A percentile compares a stretch with the other conserved stretches of the same genome.
Evolutionary conservation across 164 flowering plant genomes (phyloP).

Genomic region (Vitis cinerea): DNA sequence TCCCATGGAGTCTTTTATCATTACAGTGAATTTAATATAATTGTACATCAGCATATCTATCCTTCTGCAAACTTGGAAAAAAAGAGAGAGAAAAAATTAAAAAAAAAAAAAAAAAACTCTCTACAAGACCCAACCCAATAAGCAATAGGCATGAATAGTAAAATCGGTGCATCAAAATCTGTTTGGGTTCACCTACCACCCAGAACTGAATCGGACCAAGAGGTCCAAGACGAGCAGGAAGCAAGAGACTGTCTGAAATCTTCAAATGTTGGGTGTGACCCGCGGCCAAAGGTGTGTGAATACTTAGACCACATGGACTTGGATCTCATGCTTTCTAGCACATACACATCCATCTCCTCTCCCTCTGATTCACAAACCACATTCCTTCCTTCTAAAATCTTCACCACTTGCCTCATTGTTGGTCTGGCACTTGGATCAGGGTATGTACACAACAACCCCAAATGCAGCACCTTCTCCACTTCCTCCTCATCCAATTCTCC

Average conservation of each 20-base stretch:
- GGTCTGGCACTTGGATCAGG: conserved; percentile 52
- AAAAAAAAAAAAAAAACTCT: too few relatives aligned
- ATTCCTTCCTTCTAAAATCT: conserved; percentile 43
- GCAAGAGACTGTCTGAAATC: conserved; percentile 33
- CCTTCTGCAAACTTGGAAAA: too few relatives aligned
- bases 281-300: not conserved
- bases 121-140: not conserved
- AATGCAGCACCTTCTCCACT: conserved; percentile 42
- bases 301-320: conserved; percentile 29
- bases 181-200: conserved; percentile 34
- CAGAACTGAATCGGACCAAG: conserved; percentile 18
- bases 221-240: conserved; percentile 29
- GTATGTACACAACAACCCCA: conserved; percentile 58
- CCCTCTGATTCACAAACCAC: conserved; percentile 20
- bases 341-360: conserved; percentile 37
- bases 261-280: conserved; percentile 37
- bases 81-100: too few relatives aligned
- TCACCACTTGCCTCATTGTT: conserved; percentile 62
- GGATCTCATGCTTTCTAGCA: conserved; percentile 27
- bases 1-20: too few relatives aligned
- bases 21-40: too few relatives aligned
- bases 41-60: too few relatives aligned
- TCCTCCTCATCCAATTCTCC: conserved; percentile 43
- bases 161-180: too few relatives aligned
- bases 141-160: too few relatives aligned